Evolutionary conservation across 176 grass and related monocot genomes (phyloP).

Genomic region (Oryza punctata): DNA sequence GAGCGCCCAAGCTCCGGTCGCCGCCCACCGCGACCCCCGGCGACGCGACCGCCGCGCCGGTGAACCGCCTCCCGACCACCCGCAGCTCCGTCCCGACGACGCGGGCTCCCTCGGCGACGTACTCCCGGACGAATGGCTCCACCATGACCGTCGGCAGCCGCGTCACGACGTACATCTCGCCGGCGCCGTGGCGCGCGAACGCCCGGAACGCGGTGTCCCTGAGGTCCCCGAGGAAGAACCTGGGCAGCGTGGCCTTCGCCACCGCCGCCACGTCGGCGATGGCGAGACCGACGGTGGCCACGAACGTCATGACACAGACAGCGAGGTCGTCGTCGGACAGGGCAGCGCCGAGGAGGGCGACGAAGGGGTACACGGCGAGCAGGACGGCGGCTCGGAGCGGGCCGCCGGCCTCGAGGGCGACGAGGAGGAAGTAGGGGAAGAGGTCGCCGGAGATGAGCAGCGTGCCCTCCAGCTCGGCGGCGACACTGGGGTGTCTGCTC

Average conservation of each 20-base stretch:
- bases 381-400: slow-evolving; percentile 39
- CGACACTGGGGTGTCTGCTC: slow-evolving; percentile 29
- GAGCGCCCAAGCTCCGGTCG: slow-evolving; percentile 8
- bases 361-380: slow-evolving; percentile 45
- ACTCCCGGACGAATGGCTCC: slow-evolving; percentile 63
- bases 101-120: slow-evolving; percentile 37
- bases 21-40: no score
- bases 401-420: slow-evolving; percentile 63
- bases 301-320: slow-evolving; percentile 54
- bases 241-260: slow-evolving; percentile 47
- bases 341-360: slow-evolving; percentile 29
- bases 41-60: slow-evolving; percentile 29
- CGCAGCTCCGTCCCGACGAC: slow-evolving; percentile 51
- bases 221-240: slow-evolving; percentile 63
- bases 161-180: slow-evolving; percentile 48
- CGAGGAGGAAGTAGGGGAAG: slow-evolving; percentile 73
- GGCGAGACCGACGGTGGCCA: slow-evolving; percentile 46
- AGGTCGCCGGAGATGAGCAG: slow-evolving; percentile 53
- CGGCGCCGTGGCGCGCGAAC: neutral
- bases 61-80: slow-evolving; percentile 13
- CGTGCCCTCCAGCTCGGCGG: slow-evolving; percentile 52
- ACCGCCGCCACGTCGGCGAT: slow-evolving; percentile 39
- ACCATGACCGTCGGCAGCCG: slow-evolving; percentile 48
- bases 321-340: neutral
- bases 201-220: slow-evolving; percentile 16